These are phyloP conservation scores for Russula compacta DNA, from an alignment of 768 basidiomycete genomes.

Conservation along the genomic window DNA sequence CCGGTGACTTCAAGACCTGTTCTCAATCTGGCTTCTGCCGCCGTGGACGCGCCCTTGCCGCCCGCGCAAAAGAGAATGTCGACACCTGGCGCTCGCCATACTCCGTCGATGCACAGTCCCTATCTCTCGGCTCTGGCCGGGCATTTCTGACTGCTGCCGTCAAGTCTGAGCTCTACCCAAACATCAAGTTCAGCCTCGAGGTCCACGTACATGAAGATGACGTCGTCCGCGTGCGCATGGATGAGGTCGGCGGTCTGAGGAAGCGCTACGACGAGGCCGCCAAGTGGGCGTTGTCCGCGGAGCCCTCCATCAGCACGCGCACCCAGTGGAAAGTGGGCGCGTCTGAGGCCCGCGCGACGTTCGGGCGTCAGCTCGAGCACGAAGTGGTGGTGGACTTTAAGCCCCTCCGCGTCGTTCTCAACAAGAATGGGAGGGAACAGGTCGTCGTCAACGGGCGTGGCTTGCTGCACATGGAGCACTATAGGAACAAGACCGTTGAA, in stretches of 20 bases:
- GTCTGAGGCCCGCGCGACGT: slow-evolving; percentile 52
- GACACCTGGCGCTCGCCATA: slow-evolving; percentile 81
- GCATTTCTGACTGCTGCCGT: slow-evolving; percentile 69
- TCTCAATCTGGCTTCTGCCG: slow-evolving; percentile 93
- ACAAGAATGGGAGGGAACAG: slow-evolving; percentile 69
- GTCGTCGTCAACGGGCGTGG: slow-evolving; percentile 84
- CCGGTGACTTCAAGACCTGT: slow-evolving; percentile 90
- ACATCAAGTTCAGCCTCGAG: slow-evolving; percentile 72
- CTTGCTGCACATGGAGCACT: slow-evolving; percentile 97
- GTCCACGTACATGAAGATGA: slow-evolving; percentile 82
- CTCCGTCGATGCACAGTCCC: slow-evolving; percentile 51
- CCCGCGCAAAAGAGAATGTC: slow-evolving; percentile 51
- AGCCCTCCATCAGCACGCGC: slow-evolving; percentile 54
- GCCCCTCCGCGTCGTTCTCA: slow-evolving; percentile 68
- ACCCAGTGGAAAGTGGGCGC: slow-evolving; percentile 61
- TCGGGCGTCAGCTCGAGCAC: slow-evolving; percentile 53
- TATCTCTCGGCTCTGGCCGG: slow-evolving; percentile 42
- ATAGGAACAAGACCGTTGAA: slow-evolving; percentile 54
- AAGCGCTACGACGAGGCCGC: slow-evolving; percentile 91
- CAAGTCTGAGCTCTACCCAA: slow-evolving; percentile 73
- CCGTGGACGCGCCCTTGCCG: slow-evolving; percentile 75
- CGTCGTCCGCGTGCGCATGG: slow-evolving; percentile 86
- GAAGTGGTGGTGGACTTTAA: slow-evolving; percentile 64
- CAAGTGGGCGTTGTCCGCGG: slow-evolving; percentile 73
- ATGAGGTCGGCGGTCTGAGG: slow-evolving; percentile 69